Evolutionary conservation across 2,329 filamentous ascomycete species (phyloP).

Genomic region (Apiospora hydei): DNA sequence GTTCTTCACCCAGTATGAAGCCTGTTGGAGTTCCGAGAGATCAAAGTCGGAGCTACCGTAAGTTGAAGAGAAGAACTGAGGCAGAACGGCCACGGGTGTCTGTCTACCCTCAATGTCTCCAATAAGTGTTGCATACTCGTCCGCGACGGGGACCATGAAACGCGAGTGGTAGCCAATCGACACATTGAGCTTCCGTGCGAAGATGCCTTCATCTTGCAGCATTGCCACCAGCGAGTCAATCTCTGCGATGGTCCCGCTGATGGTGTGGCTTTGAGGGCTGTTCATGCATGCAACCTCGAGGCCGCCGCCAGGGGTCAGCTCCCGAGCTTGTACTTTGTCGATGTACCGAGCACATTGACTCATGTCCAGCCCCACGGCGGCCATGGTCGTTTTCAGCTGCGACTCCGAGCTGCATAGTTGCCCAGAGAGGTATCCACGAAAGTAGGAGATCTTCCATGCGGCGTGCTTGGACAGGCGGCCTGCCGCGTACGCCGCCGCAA

Average conservation of each 20-base stretch:
- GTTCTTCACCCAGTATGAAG: constrained; percentile 40
- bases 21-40: background rate
- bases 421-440: constrained; percentile 37
- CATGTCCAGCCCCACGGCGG: constrained; percentile 33
- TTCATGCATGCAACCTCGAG: constrained; percentile 41
- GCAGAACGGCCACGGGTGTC: too few species aligned
- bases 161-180: constrained; percentile 53
- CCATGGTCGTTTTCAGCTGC: constrained; percentile 31
- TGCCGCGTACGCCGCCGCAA: constrained; percentile 21
- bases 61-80: constrained; percentile 23
- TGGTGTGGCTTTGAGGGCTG: constrained; percentile 38
- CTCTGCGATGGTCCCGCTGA: constrained; percentile 39
- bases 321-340: constrained; percentile 17
- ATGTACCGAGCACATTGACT: background rate
- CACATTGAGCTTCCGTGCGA: constrained; percentile 46
- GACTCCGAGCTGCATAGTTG: constrained; percentile 29
- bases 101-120: too few species aligned
- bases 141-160: constrained; percentile 46
- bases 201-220: constrained; percentile 38
- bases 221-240: constrained; percentile 39
- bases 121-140: constrained; percentile 39
- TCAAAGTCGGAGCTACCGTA: constrained; percentile 23
- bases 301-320: constrained; percentile 30
- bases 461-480: constrained; percentile 41
- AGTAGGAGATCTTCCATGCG: constrained; percentile 40